Evolutionary conservation across 2,329 filamentous ascomycete species (phyloP), one percentile per base, ranked within the genome.

Genomic region (Coleophoma cylindrospora): DNA sequence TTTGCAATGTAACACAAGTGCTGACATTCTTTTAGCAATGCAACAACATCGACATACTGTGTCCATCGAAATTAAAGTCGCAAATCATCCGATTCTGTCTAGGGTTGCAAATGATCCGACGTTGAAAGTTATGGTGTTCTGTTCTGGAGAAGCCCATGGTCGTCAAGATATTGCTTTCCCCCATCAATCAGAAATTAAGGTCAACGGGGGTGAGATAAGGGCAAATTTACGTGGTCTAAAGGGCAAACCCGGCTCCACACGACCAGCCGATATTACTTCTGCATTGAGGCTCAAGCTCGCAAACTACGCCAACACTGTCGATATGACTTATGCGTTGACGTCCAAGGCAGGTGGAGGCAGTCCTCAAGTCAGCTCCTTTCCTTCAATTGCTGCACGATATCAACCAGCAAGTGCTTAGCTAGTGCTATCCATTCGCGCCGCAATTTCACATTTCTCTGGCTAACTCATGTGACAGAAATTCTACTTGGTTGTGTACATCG

Each of bases 161-260:
- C 67, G 73, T 3, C 87, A 89, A 46, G 90, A 97, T 54, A 84
- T 99, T 48, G 74, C 89, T 0, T 99, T 99, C 57, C 94, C 94
- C 2, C 84, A 92, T 60, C 91, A 96, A 69, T 87, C 94, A 33
- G 94, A 99, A 66, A 78, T 99, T 50, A 92, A 91, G 65, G 82
- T 96, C 50, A 99, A 99, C 60, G 79, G 83, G 10, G 87, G 87
- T 34, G 90, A 96, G 50, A 79, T 96, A 58, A 94, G 92, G 68
- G 86, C 87, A n/a, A 99, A 97, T 66, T 77, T 95, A 58, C 87
- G 94, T 58, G 94, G 94, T 4, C 70, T 99, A 54, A 99, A 99
- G 70, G 96, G 96, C 67, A 95, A 94, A 67, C 89, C 92, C 7
- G 94, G 94, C 19, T 95, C 94, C 41, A 99, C 94, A 38, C 84